Base-by-base conservation (phyloP, 768 basidiomycete species). In the Saitozyma sp. region DNA sequence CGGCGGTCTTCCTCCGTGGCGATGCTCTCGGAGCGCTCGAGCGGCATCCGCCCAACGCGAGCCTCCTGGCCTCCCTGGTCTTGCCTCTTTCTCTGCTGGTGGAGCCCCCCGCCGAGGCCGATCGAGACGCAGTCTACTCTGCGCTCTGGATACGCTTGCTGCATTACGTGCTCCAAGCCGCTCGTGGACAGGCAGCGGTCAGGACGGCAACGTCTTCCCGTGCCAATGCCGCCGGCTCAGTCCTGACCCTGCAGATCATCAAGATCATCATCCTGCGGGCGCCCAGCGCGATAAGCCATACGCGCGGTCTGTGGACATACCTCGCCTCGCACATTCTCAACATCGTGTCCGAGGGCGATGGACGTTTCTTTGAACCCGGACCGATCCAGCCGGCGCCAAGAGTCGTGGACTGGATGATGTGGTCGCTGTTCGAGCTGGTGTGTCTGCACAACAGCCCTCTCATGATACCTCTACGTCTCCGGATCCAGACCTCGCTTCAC, bases 251-350 rank as follows among this genome's bases (percentile, higher is more conserved):
- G 1, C 73, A 76, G 46, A 59, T 71, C 53, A 63, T 74, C 65
- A 76, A 74, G 57, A 54, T 71, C 56, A 67, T 73, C 56, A 37
- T 61, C 39, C 40, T 76, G 17, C 63, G 73, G 4, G 70, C 70
- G 1, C 56, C 65, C 3, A 63, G 67, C 3, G 63, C 57, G 29
- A 63, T 75, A 19, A 68, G 68, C 0, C 29, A 55, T 19, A 56
- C 68, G 10, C 58, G 58, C 8, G 73, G 70, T 0, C 50, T 75
- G 19, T 75, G 73, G 73, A 41, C 51, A 2, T 73, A 69, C 55
- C 57, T 73, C 16, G 55, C 63, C 0, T 45, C 48, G 8, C 58
- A 67, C 17, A 39, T 71, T 6, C 61, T 60, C 0, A 14, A 49
- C 5, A 41, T 58, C 29, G 54, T 66, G 9, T 19, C 61, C 39